Base-by-base conservation (phyloP, 495 filamentous ascomycete species). In the Daldinia bambusicola region DNA sequence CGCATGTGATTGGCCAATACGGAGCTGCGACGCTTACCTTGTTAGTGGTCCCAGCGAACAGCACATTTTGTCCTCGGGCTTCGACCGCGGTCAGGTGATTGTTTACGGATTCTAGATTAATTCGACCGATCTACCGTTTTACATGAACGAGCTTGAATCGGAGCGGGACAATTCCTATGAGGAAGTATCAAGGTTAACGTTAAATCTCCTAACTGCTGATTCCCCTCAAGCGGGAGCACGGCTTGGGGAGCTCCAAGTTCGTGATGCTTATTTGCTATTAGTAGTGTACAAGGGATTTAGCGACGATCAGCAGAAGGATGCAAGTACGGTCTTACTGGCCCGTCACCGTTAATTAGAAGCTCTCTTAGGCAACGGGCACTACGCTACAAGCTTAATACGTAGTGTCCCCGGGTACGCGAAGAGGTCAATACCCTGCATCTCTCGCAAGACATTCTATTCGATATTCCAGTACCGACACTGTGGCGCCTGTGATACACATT, bases 11-110 rank as follows among this genome's bases (percentile, higher is more conserved):
- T 74, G 77, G 78, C 57, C 38, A 50, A 48, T 43, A 43, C 53
- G 68, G 63, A 59, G 74, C 71, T 64, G 74, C 75, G 60, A 77
- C 77, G 77, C 77, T 79, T 80, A 77, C 78, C 66, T 38, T 66
- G 66, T 73, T 69, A 69, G 70, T 73, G 52, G 55, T 69, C 50
- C 70, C 70, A 66, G 60, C 32, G 51, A 57, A 59, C 50, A 56
- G 65, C 41, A 40, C 57, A 16, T 52, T 63, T 71, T 71, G 43
- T 67, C 37, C 48, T 72, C 50, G 20, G 60, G 51, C 69, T 67
- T 67, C 48, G 60, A 66, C 64, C 30, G 55, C 64, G 10, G 60
- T 72, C 61, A 67, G 51, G 65, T 72, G 60, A 65, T 67, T 67
- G 60, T 50, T 37, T 37, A 14, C 40, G 3, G 30, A 72, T 61